These are phyloP conservation scores for Monilinia fructigena DNA, from an alignment of 2,329 filamentous ascomycete genomes.

Conservation along the genomic window DNA sequence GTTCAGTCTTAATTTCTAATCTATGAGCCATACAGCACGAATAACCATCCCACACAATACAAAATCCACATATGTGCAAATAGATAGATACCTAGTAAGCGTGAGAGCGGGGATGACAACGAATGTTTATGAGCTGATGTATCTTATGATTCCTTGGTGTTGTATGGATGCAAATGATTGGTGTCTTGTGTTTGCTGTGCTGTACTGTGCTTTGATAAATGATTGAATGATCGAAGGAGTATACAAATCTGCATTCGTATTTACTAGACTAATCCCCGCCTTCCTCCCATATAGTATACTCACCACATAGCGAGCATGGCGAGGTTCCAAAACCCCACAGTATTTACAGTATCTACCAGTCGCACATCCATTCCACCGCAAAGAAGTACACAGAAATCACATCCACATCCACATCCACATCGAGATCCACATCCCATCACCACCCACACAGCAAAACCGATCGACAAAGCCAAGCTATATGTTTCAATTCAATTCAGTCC, in stretches of 20 bases:
- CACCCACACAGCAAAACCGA: neutral
- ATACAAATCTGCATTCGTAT: neutral
- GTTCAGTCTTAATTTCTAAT: neutral
- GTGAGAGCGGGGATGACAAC: neutral
- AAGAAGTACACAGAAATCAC: no score
- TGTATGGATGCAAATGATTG: neutral
- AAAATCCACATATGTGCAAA: neutral
- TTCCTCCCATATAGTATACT: no score
- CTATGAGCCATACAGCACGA: neutral
- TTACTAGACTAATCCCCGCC: no score
- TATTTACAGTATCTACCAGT: no score
- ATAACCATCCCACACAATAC: neutral
- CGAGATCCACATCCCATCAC: no score
- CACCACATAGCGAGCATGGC: no score
- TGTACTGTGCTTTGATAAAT: no score
- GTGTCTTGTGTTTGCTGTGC: no score
- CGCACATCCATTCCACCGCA: no score
- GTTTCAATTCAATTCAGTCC: neutral
- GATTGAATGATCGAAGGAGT: neutral
- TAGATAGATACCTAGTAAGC: neutral
- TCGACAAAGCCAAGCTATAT: neutral
- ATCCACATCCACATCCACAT: no score
- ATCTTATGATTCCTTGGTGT: neutral
- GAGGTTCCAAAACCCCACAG: no score
- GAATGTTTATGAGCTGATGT: conserved; percentile 5